Base-by-base conservation (phyloP, 495 filamentous ascomycete genomes). In the Astrothelium subdiscretum region DNA sequence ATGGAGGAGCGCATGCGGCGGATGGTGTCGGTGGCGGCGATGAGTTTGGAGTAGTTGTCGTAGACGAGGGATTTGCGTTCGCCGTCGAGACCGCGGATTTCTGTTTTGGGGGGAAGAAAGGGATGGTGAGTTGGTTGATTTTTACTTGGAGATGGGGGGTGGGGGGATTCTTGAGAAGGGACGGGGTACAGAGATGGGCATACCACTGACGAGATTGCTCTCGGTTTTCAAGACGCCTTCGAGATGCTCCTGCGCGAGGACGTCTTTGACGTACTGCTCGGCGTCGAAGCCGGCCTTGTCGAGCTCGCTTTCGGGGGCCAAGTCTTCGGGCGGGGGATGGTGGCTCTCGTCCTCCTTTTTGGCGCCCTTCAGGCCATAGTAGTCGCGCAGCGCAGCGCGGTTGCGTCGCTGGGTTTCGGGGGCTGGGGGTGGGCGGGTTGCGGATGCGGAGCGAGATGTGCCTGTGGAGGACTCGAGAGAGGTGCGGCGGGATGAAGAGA, bases 1-100 rank as follows among this genome's bases (percentile, higher is more conserved):
- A 90, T 91, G 67, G 83, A 87, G 22, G 78, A 75, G 40, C 87
- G 74, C 89, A 92, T 92, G 71, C 85, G 87, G 27, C 89, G 82
- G 70, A 98, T 98, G 13, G 92, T 97, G 72, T 96, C 91, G 15
- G 95, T 97, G 18, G 94, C 94, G 20, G 84, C 82, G 65, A 98
- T 97, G 68, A 98, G 76, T 77, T 97, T 97, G 65, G 85, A 89
- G 73, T 97, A 98, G 72, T 98, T 98, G 73, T 98, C 94, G 72
- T 98, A 98, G 3, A 98, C 94, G 43, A 98, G 78, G 26, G 94
- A 91, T 74, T 98, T 98, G 69, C 90, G 85, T 77, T 98, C 94
- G 24, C 92, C 92, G 69, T 97, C 94, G 20, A 97, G 79, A 1
- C 88, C 89, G 26, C 91, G 80, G 38, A 96, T 94, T 72, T 97